These are phyloP conservation scores for Terfezia boudieri DNA, from an alignment of 495 filamentous ascomycete genomes.

Conservation along the genomic window DNA sequence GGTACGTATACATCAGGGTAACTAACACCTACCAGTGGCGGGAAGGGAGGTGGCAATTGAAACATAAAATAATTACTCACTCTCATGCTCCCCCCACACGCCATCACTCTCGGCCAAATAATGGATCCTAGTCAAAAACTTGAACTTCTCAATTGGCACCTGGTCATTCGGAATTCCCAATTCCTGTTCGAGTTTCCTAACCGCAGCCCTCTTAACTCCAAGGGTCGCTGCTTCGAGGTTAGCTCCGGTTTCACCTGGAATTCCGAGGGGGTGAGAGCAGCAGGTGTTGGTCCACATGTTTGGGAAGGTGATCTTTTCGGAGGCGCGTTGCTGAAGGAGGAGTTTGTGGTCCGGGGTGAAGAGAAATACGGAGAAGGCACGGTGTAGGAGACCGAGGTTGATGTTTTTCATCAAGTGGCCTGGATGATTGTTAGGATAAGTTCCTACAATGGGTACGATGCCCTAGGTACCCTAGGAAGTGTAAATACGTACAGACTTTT, in stretches of 20 bases:
- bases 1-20: too few species aligned
- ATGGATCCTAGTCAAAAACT: slow-evolving; percentile 89
- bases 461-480: not conserved
- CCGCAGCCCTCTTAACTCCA: slow-evolving; percentile 75
- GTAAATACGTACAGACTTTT: slow-evolving; percentile 57
- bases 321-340: slow-evolving; percentile 82
- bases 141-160: slow-evolving; percentile 78
- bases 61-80: slow-evolving; percentile 30
- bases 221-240: slow-evolving; percentile 56
- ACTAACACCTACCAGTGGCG: too few species aligned
- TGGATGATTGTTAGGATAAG: slow-evolving; percentile 17
- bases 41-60: not conserved
- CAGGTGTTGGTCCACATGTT: slow-evolving; percentile 99
- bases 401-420: slow-evolving; percentile 99
- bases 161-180: slow-evolving; percentile 76
- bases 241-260: slow-evolving; percentile 74
- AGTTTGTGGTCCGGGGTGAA: slow-evolving; percentile 74
- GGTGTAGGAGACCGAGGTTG: slow-evolving; percentile 78
- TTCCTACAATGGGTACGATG: too few species aligned
- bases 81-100: slow-evolving; percentile 97
- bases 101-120: slow-evolving; percentile 95
- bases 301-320: slow-evolving; percentile 98
- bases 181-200: slow-evolving; percentile 84
- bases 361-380: slow-evolving; percentile 93
- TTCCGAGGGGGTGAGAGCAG: slow-evolving; percentile 88